Evolutionary conservation across 2,329 filamentous ascomycete species (phyloP).

Genomic region (Colletotrichum nymphaeae): DNA sequence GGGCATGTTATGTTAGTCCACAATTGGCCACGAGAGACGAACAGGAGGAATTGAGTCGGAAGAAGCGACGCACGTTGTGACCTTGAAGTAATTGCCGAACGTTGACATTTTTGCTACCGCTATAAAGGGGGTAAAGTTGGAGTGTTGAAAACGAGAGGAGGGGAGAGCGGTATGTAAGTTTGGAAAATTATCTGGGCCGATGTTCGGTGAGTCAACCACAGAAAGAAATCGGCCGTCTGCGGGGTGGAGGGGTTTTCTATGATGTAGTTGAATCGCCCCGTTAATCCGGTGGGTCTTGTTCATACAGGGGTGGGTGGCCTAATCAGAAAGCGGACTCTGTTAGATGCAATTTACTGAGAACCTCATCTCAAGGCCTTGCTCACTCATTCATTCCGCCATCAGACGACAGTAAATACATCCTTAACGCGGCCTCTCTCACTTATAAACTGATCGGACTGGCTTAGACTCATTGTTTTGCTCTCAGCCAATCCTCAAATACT

Average conservation of each 20-base stretch:
- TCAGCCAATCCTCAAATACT: too few relatives aligned
- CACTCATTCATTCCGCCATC: conserved; percentile 36
- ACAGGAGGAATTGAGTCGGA: conserved; percentile 25
- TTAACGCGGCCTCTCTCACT: neutral
- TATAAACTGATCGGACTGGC: neutral
- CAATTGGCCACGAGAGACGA: conserved; percentile 1
- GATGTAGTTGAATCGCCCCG: conserved; percentile 24
- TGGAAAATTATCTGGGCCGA: conserved; percentile 24
- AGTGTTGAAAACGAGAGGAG: neutral
- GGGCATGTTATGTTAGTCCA: conserved; percentile 26
- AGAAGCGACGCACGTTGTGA: conserved; percentile 76
- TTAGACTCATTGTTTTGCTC: too few relatives aligned
- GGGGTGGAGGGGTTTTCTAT: conserved; percentile 30
- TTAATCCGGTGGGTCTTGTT: conserved; percentile 6
- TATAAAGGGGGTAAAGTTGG: conserved; percentile 16
- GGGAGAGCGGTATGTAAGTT: neutral
- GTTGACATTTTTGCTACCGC: conserved; percentile 76
- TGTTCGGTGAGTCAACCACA: conserved; percentile 34
- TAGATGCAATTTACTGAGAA: conserved; percentile 30
- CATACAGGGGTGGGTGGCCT: conserved; percentile 10
- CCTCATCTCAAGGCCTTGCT: conserved; percentile 18
- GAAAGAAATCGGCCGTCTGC: conserved; percentile 14
- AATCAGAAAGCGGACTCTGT: conserved; percentile 3
- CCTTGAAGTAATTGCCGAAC: conserved; percentile 84
- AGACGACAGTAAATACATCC: neutral